Conservation (phyloP, 2,329 filamentous ascomycete genomes). For the Bipolaris victoriae region DNA sequence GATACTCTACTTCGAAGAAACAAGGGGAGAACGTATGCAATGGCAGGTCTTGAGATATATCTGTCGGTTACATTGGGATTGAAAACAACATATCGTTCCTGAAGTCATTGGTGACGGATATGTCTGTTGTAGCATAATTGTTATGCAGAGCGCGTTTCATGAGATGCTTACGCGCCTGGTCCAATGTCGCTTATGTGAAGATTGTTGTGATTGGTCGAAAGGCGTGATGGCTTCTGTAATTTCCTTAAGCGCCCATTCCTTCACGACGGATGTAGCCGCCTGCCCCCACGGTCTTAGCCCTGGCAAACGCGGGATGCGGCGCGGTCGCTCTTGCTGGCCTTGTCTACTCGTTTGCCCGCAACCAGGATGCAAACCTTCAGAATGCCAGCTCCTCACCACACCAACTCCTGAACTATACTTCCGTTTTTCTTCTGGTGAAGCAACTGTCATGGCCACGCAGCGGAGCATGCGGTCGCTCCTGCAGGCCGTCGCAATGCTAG, state of each 20-base stretch:
- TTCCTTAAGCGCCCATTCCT: not conserved
- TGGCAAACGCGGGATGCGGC: not conserved
- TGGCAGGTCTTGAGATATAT: no score
- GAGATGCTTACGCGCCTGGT: no score
- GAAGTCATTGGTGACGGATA: no score
- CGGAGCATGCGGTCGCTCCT: conserved; percentile 21
- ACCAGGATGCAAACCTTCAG: not conserved
- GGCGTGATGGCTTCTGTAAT: not conserved
- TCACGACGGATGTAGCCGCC: not conserved
- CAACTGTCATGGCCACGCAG: conserved; percentile 16
- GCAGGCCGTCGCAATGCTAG: conserved; percentile 19
- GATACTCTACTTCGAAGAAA: no score
- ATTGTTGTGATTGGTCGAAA: not conserved
- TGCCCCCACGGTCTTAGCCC: not conserved
- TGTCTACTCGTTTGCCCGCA: not conserved
- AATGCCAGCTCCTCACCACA: not conserved
- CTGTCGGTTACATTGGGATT: no score
- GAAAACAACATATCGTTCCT: no score
- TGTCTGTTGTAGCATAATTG: no score
- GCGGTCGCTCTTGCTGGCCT: not conserved
- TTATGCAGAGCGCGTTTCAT: no score
- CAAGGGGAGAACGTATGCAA: no score
- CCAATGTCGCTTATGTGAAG: no score
- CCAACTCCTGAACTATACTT: not conserved
- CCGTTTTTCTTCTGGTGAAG: not conserved